A percentile compares a stretch with the other conserved stretches of the same genome.
Evolutionary conservation across 2,329 filamentous ascomycete genomes (phyloP).

Genomic region (Grosmannia serpens): DNA sequence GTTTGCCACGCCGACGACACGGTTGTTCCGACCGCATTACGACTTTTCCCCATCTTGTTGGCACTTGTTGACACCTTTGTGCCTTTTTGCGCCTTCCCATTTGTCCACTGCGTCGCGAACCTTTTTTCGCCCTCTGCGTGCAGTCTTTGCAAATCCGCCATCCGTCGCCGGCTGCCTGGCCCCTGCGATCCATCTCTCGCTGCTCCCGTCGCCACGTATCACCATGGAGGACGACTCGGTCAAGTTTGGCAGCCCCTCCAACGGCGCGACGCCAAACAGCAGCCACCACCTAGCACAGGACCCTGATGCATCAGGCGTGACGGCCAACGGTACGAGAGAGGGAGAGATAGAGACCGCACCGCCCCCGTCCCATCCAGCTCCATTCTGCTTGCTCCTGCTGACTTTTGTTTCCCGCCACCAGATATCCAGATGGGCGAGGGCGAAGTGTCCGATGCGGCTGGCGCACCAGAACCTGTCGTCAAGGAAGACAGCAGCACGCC

Average conservation of each 20-base stretch:
- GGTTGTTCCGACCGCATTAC: background rate
- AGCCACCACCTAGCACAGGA: constrained; percentile 46
- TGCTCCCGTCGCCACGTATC: constrained; percentile 7
- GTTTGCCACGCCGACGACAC: background rate
- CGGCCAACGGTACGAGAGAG: constrained; percentile 34
- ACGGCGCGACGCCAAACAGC: constrained; percentile 42
- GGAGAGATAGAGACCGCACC: background rate
- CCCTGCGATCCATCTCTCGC: background rate
- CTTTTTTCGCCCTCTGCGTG: background rate
- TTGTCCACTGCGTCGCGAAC: background rate
- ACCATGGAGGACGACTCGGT: constrained; percentile 48
- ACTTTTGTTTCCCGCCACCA: constrained; percentile 15
- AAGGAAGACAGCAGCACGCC: constrained; percentile 52
- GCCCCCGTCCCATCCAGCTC: background rate
- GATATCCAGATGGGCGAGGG: constrained; percentile 55
- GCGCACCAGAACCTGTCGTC: constrained; percentile 31
- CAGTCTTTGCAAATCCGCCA: background rate
- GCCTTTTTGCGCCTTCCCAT: background rate
- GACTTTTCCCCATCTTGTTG: background rate
- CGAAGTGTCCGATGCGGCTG: constrained; percentile 15
- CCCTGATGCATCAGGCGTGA: constrained; percentile 24
- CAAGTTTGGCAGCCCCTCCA: constrained; percentile 45
- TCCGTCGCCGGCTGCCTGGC: background rate
- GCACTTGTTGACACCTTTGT: background rate
- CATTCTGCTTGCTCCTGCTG: background rate